These are phyloP conservation scores for Zymoseptoria passerinii DNA, from an alignment of 2,329 filamentous ascomycete species.

Conservation along the genomic window DNA sequence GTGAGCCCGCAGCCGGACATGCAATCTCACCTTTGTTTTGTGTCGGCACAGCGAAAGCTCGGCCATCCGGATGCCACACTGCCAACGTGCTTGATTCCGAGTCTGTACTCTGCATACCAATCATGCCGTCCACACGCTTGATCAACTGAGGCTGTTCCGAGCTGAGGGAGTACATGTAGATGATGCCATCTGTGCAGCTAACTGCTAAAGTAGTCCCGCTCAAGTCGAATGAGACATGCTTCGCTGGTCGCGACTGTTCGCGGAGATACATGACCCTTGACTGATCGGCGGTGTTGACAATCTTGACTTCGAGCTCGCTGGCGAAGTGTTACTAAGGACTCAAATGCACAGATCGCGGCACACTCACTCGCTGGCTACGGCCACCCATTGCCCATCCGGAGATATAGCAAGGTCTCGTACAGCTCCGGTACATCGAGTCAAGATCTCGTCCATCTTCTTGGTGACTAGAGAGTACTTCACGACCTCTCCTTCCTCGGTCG, in stretches of 20 bases:
- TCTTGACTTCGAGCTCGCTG: constrained; percentile 77
- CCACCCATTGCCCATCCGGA: constrained; percentile 74
- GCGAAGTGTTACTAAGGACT: constrained; percentile 13
- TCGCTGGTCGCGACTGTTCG: constrained; percentile 75
- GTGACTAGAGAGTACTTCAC: constrained; percentile 78
- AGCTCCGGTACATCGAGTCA: constrained; percentile 76
- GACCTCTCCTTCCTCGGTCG: constrained; percentile 91
- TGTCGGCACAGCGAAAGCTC: constrained; percentile 80
- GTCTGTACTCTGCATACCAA: constrained; percentile 68
- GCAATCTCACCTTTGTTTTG: constrained; percentile 48
- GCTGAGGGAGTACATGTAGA: constrained; percentile 82
- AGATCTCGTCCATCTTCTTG: constrained; percentile 67
- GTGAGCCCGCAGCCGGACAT: background rate
- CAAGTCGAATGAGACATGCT: constrained; percentile 82
- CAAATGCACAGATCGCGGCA: background rate
- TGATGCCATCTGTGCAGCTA: constrained; percentile 77
- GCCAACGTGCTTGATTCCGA: constrained; percentile 65
- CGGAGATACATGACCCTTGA: constrained; percentile 66
- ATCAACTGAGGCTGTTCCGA: constrained; percentile 73
- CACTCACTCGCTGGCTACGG: constrained; percentile 81
- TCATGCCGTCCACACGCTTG: constrained; percentile 76
- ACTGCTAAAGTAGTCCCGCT: constrained; percentile 67
- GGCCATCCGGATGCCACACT: constrained; percentile 89
- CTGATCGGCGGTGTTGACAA: constrained; percentile 76
- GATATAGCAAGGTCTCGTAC: constrained; percentile 80